Base-by-base conservation (phyloP, 1,284 basidiomycete genomes). In the Boletellus deceptivus region DNA sequence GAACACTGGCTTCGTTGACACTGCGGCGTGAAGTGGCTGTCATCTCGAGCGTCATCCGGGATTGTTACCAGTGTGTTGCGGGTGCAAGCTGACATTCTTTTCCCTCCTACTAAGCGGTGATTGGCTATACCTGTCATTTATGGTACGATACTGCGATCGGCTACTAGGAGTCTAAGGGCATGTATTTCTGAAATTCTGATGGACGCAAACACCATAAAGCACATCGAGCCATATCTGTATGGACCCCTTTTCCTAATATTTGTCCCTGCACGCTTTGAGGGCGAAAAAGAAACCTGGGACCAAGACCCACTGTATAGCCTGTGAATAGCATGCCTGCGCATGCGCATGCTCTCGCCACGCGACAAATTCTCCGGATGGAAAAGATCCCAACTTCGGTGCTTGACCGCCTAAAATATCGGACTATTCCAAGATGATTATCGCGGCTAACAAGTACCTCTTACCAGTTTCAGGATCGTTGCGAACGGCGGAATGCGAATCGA, bases 71-170 rank as follows among this genome's bases (percentile, higher is more conserved):
- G 31, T 72, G 31, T 72, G 70, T 52, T 75, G 77, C 33, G 79
- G 77, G n/a, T 49, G 65, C 13, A 61, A 69, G 7, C 57, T 64
- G 2, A 72, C 75, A 22, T 59, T 75, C 44, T 66, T 68, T 20
- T 69, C 69, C 6, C 6, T 75, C 3, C 50, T 75, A n/a, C n/a
- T n/a, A n/a, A n/a, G 64, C 66, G 34, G 50, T 73, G 16, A 67
- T 72, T n/a, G 79, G 79, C 1, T 79, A 77, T 54, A 58, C 61
- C n/a, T 22, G 71, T 79, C 62, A 80, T 75, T 67, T 67, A 78
- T 18, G 70, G 77, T 77, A 54, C n/a, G n/a, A n/a, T 31, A 67
- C 57, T 38, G 17, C 14, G 20, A 13, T 2, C 24, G 18, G 42
- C 18, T 5, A n/a, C 6, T 3, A 7, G 13, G 20, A 67, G 67